These are phyloP conservation scores for Jackrogersella multiformis DNA, from an alignment of 495 filamentous ascomycete species.

Conservation along the genomic window DNA sequence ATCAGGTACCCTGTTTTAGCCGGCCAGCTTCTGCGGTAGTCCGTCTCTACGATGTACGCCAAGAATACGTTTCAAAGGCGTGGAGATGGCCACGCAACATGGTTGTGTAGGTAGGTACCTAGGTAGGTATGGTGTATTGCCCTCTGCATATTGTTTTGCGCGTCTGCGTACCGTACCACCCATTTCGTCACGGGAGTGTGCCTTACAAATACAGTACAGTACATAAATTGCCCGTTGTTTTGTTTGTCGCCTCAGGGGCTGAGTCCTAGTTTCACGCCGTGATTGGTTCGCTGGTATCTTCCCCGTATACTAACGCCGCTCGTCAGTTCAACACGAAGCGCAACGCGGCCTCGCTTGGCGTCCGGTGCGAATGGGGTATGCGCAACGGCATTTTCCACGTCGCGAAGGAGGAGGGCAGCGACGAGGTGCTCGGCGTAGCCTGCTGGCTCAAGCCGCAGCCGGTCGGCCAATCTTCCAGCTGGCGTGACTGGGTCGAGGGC, in stretches of 20 bases:
- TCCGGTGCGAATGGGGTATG: conserved; percentile 71
- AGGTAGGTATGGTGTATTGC: no score
- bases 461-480: conserved; percentile 54
- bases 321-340: conserved; percentile 62
- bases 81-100: conserved; percentile 20
- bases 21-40: neutral
- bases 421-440: conserved; percentile 66
- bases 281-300: conserved; percentile 4
- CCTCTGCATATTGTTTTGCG: neutral
- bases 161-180: neutral
- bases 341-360: conserved; percentile 69
- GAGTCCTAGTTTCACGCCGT: neutral
- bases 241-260: conserved; percentile 14
- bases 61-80: conserved; percentile 31
- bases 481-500: conserved; percentile 64
- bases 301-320: conserved; percentile 10
- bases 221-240: neutral
- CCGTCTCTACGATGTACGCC: conserved; percentile 14
- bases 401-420: conserved; percentile 60
- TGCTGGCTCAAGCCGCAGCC: conserved; percentile 69
- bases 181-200: conserved; percentile 1
- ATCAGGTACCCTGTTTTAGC: neutral
- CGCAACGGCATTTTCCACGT: conserved; percentile 70
- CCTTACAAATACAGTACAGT: neutral
- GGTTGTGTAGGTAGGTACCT: no score